Evolutionary conservation across 2,329 filamentous ascomycete genomes (phyloP).

Genomic region (Fusarium lyarnte): DNA sequence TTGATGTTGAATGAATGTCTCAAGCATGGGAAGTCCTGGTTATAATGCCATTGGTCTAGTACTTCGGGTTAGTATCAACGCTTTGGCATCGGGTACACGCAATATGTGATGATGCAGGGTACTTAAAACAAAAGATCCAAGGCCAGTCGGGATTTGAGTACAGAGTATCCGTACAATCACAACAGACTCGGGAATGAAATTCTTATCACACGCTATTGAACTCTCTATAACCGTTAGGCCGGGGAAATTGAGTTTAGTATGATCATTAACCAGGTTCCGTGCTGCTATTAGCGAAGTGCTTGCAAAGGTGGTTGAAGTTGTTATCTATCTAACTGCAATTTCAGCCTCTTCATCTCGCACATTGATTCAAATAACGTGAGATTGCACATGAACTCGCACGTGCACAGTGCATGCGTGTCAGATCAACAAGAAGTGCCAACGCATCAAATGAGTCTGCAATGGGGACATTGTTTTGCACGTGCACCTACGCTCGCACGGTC

Average conservation of each 20-base stretch:
- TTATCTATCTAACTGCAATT: not conserved
- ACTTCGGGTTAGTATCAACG: not conserved
- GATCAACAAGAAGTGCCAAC: slow-evolving; percentile 32
- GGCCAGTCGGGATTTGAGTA: not conserved
- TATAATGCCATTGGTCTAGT: not conserved
- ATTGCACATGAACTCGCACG: slow-evolving; percentile 11
- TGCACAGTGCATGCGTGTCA: slow-evolving; percentile 20
- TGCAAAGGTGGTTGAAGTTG: not conserved
- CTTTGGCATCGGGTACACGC: slow-evolving; percentile 8
- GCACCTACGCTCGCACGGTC: slow-evolving; percentile 18
- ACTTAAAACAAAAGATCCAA: slow-evolving; percentile 18
- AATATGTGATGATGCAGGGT: slow-evolving; percentile 23
- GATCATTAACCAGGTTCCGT: not conserved
- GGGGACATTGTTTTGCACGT: slow-evolving; percentile 18
- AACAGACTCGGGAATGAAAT: slow-evolving; percentile 4
- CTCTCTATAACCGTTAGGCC: not conserved
- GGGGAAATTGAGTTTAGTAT: not conserved
- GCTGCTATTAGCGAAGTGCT: not conserved
- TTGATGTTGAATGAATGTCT: slow-evolving; percentile 9
- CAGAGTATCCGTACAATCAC: not conserved
- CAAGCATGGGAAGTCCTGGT: slow-evolving; percentile 13
- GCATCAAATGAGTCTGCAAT: slow-evolving; percentile 17
- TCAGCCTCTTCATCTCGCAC: not conserved
- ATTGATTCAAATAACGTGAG: not conserved
- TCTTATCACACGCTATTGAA: slow-evolving; percentile 5